Base-by-base conservation (phyloP, 805 yeast genomes). In the Candida insectorum region DNA sequence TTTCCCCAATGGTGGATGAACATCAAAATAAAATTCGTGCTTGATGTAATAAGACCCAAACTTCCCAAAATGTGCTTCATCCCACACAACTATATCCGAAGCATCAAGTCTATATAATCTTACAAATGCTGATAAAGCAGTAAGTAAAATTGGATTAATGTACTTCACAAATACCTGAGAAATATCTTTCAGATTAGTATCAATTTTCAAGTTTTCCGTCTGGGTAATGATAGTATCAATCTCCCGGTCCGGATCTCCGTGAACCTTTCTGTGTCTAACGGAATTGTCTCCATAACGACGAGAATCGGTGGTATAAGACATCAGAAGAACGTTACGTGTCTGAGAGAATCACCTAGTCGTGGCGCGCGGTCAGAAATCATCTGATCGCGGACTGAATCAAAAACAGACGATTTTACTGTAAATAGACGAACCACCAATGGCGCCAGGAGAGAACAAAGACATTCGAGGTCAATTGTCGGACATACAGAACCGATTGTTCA, bases 41-140 rank as follows among this genome's bases (percentile, higher is more conserved):
- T 67, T 80, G 42, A 91, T 68, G 60, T 91, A 91, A 57, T 86
- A 82, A 9, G 96, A 81, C 20, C 97, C 97, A 57, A 91, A 91
- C 58, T 91, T 93, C 32, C 97, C 98, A 59, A 91, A 91, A 65
- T 89, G 96, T 25, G 96, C 97, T 57, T 88, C 97, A 62, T 88
- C 97, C 97, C 97, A 89, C 16, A 93, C 93, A 19, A 93, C 97
- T 36, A 73, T 69, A 36, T 74, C 69, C 41, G 86, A 84, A 36
- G 73, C 67, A 34, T 85, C 83, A 46, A 91, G 82, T 41, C 73
- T 68, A 63, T 85, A 80, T 58, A 88, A 76, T 48, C 97, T 76
- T 26, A 86, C 72, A 41, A 46, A 43, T 6, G 62, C 62, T 4
- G 71, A 58, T 18, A 60, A 27, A 18, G 54, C 50, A 11, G 71